Percentiles rank a stretch among this genome's conserved stretches.
phyloP scores from a whole-genome alignment of 2,329 filamentous ascomycete genomes.

The Exophiala calicioides region DNA sequence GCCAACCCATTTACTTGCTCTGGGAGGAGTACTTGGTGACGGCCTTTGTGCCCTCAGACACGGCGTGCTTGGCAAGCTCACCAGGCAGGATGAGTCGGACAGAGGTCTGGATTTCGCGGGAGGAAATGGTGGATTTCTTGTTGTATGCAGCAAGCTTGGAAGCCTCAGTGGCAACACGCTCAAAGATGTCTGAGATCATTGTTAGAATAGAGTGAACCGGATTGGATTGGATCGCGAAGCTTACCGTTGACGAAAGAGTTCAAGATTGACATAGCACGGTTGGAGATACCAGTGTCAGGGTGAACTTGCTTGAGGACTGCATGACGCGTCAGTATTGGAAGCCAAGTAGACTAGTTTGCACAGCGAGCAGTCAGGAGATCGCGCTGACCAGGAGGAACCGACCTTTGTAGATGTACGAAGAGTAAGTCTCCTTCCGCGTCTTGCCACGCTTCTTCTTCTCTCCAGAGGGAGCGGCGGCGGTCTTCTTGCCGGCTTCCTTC shows the following conservation, averaged over 20 bases:
- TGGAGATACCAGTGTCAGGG: conserved; percentile 99
- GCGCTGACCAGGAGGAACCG: conserved; percentile 43
- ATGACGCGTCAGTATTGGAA: conserved; percentile 41
- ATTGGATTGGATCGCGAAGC: conserved; percentile 37
- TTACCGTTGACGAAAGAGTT: conserved; percentile 99
- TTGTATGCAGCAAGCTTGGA: conserved; percentile 99
- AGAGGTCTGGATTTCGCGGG: conserved; percentile 98
- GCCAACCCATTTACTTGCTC: conserved; percentile 75
- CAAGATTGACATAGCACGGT: conserved; percentile 98
- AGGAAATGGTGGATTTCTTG: conserved; percentile 99
- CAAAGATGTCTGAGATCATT: conserved; percentile 80
- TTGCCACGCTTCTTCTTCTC: conserved; percentile 99
- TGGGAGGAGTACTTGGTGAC: conserved; percentile 99
- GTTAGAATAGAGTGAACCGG: conserved; percentile 15
- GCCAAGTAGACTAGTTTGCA: conserved; percentile 15
- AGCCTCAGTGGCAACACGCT: conserved; percentile 97
- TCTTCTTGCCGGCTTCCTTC: conserved; percentile 99
- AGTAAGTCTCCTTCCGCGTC: conserved; percentile 99
- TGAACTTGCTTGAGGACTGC: conserved; percentile 99
- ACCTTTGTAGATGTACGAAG: conserved; percentile 99
- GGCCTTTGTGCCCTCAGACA: conserved; percentile 99
- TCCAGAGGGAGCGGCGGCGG: conserved; percentile 74
- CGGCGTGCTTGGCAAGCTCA: conserved; percentile 98
- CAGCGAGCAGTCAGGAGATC: conserved; percentile 13
- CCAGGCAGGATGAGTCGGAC: conserved; percentile 96